Percentiles rank a stretch among this genome's conserved stretches.
These are phyloP conservation scores for Deuterostichococcus epilithicus DNA, from an alignment of 139 green algal genomes.

Conservation along the genomic window DNA sequence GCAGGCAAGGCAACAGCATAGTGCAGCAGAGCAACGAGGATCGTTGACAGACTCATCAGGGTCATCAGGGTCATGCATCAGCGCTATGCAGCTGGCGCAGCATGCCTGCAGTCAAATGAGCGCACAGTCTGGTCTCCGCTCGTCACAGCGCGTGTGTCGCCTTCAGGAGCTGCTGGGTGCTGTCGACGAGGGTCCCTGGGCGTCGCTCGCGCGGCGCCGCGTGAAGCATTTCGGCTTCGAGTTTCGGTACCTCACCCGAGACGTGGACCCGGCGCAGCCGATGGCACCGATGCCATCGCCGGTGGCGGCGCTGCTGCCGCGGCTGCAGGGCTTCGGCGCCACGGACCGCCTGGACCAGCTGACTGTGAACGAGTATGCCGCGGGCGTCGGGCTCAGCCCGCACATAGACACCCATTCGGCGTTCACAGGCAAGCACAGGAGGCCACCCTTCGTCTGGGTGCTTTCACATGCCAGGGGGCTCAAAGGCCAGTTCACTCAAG, in stretches of 20 bases:
- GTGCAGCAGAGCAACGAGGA: too few relatives aligned
- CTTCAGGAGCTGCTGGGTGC: conserved; percentile 46
- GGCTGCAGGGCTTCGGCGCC: conserved; percentile 13
- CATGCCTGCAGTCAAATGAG: background rate
- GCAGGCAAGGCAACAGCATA: background rate
- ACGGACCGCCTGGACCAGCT: conserved; percentile 61
- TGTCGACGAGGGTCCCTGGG: conserved; percentile 49
- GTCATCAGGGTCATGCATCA: background rate
- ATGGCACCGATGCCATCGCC: conserved; percentile 4
- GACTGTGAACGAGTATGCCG: conserved; percentile 92
- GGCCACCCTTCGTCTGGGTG: too few relatives aligned
- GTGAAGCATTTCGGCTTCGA: conserved; percentile 85
- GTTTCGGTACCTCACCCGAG: conserved; percentile 47
- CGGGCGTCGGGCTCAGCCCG: conserved; percentile 84
- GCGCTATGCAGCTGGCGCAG: background rate
- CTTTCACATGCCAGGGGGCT: too few relatives aligned
- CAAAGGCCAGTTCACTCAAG: too few relatives aligned
- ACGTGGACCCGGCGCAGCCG: conserved; percentile 8
- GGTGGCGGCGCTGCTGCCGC: conserved; percentile 10
- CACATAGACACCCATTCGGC: conserved; percentile 96
- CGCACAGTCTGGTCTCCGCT: background rate
- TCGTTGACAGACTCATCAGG: background rate
- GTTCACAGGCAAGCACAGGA: conserved; percentile 82
- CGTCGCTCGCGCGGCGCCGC: conserved; percentile 62
- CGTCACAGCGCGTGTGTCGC: background rate